Evolutionary conservation across 2,329 filamentous ascomycete species (phyloP).

Genomic region (Xylaria sp.): DNA sequence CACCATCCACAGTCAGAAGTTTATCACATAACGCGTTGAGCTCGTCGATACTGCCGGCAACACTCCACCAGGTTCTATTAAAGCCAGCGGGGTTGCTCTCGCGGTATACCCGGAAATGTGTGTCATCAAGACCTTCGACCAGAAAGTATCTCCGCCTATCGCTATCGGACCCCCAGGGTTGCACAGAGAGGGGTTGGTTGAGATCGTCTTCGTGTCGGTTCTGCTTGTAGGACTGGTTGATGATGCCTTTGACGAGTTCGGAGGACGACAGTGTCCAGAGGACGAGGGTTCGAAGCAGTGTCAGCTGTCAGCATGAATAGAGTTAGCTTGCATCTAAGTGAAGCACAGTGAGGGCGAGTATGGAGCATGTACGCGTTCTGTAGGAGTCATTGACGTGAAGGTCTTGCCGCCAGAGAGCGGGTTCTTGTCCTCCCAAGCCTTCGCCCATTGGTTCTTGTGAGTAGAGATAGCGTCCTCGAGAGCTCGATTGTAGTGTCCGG

Average conservation of each 20-base stretch:
- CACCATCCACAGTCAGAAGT: constrained; percentile 79
- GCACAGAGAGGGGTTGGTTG: constrained; percentile 89
- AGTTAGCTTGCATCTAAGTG: constrained; percentile 35
- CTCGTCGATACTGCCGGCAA: constrained; percentile 91
- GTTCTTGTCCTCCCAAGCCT: constrained; percentile 83
- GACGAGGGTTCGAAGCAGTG: constrained; percentile 82
- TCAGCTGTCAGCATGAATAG: constrained; percentile 67
- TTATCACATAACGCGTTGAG: constrained; percentile 79
- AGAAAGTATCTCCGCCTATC: constrained; percentile 94
- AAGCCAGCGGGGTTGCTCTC: constrained; percentile 86
- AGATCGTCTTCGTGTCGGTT: constrained; percentile 80
- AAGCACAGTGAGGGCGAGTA: constrained; percentile 5
- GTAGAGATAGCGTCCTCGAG: constrained; percentile 91
- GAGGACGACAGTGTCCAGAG: constrained; percentile 92
- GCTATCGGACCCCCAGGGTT: constrained; percentile 89
- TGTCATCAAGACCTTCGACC: constrained; percentile 93
- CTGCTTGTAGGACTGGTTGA: constrained; percentile 91
- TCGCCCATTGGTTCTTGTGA: constrained; percentile 89
- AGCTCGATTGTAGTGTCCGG: constrained; percentile 91
- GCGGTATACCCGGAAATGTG: constrained; percentile 90
- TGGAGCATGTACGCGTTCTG: constrained; percentile 74
- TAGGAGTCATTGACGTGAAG: constrained; percentile 84
- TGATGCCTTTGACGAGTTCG: constrained; percentile 80
- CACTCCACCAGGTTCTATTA: constrained; percentile 87
- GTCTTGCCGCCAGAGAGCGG: constrained; percentile 82